Evolutionary conservation across 768 basidiomycete species (phyloP).

Genomic region (Tricholoma matsutake): DNA sequence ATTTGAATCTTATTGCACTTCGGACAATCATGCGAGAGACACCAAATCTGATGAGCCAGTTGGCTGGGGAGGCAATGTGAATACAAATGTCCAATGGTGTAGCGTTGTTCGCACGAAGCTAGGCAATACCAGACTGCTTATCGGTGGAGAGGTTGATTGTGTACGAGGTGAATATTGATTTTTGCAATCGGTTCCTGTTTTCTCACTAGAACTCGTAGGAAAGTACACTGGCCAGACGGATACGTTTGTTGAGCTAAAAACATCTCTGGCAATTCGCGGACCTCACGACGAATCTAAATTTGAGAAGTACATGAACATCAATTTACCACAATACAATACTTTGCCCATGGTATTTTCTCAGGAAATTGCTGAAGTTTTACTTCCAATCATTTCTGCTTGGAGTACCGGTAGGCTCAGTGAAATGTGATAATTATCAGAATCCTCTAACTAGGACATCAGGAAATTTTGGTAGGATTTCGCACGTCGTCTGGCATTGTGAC

Average conservation of each 20-base stretch:
- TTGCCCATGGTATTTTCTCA: constrained; percentile 26
- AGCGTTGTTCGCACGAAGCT: constrained; percentile 85
- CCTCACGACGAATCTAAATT: constrained; percentile 66
- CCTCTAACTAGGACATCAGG: constrained; percentile 36
- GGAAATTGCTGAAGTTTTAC: constrained; percentile 91
- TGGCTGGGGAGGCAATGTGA: constrained; percentile 78
- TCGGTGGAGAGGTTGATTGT: constrained; percentile 93
- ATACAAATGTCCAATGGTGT: constrained; percentile 92
- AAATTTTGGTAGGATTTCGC: constrained; percentile 86
- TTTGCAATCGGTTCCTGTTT: not conserved
- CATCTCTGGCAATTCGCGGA: constrained; percentile 68
- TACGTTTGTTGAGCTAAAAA: constrained; percentile 84
- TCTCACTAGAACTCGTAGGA: constrained; percentile 35
- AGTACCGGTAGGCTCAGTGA: constrained; percentile 63
- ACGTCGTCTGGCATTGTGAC: constrained; percentile 69
- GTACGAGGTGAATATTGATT: constrained; percentile 56
- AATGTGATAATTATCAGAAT: not conserved
- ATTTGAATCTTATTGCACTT: constrained; percentile 87
- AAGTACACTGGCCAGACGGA: constrained; percentile 59
- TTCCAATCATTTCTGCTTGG: constrained; percentile 89
- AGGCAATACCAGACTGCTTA: constrained; percentile 63
- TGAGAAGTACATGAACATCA: constrained; percentile 56
- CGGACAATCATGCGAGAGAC: constrained; percentile 32
- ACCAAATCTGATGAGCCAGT: constrained; percentile 27
- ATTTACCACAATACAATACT: not conserved